Percentiles rank a stretch among this genome's conserved stretches.
These are phyloP conservation scores for Reticulascus tulasneorum DNA, from an alignment of 2,329 filamentous ascomycete genomes.

Conservation along the genomic window DNA sequence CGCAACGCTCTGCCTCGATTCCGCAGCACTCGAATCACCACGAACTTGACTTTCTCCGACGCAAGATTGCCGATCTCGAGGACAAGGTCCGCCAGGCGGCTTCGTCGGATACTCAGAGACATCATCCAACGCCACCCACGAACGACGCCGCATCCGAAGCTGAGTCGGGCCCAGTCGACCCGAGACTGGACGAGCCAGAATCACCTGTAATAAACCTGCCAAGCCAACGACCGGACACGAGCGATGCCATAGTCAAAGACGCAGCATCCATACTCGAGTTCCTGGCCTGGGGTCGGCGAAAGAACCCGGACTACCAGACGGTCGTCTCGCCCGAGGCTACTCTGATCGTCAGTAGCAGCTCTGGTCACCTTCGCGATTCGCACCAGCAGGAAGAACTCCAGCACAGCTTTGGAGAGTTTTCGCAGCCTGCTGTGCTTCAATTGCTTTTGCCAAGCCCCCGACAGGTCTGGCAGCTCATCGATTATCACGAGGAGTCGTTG, in stretches of 20 bases:
- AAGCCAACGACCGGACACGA: not conserved
- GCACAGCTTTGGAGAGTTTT: constrained; percentile 6
- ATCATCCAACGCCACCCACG: constrained; percentile 2
- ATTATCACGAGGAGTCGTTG: constrained; percentile 18
- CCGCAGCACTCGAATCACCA: not conserved
- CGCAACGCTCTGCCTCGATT: not conserved
- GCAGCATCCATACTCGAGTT: constrained; percentile 44
- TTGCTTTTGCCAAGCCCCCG: constrained; percentile 16
- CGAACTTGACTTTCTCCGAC: constrained; percentile 7
- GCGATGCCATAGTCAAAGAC: constrained; percentile 28
- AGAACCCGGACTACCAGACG: constrained; percentile 26
- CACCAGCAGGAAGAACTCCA: not conserved
- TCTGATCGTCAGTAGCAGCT: not conserved
- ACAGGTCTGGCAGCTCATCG: constrained; percentile 17
- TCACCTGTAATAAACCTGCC: not conserved
- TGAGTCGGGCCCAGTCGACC: constrained; percentile 1
- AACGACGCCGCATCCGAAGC: too few relatives aligned
- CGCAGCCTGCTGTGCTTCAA: constrained; percentile 15
- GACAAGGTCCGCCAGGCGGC: constrained; percentile 1
- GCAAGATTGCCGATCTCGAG: constrained; percentile 16
- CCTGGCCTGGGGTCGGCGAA: constrained; percentile 42
- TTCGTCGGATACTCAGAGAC: constrained; percentile 10
- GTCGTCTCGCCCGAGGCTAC: constrained; percentile 17
- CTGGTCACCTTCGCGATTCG: constrained; percentile 7
- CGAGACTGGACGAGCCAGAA: not conserved